phyloP scores from a whole-genome alignment of 2,329 filamentous ascomycete genomes.

The Epicoccum nigrum region DNA sequence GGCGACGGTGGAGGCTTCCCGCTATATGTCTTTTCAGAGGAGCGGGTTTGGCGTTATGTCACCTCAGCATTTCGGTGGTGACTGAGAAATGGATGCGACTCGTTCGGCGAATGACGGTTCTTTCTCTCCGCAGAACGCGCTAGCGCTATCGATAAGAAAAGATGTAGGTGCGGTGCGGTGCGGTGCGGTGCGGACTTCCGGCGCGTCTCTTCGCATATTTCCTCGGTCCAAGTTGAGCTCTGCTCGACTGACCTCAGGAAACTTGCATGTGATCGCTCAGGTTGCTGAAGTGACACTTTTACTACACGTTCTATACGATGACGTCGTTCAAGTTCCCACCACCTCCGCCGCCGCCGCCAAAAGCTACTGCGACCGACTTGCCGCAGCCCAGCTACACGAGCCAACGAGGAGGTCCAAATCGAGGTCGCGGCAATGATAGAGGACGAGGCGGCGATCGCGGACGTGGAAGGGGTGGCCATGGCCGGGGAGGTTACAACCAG shows the following conservation, averaged over 20 bases:
- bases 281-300: conserved; percentile 5
- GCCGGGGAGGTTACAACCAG: conserved; percentile 27
- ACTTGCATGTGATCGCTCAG: conserved; percentile 6
- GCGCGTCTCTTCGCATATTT: not conserved
- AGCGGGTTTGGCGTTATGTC: conserved; percentile 13
- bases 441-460: conserved; percentile 36
- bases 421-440: conserved; percentile 42
- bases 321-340: conserved; percentile 55
- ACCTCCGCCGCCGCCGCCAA: conserved; percentile 52
- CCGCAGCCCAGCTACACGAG: conserved; percentile 33
- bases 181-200: conserved; percentile 4
- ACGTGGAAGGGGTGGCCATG: conserved; percentile 28
- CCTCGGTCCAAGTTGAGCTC: not conserved
- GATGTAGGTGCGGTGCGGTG: conserved; percentile 7
- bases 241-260: not conserved
- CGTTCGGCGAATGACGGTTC: conserved; percentile 16
- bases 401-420: conserved; percentile 37
- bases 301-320: conserved; percentile 23
- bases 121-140: conserved; percentile 11
- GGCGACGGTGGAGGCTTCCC: conserved; percentile 29
- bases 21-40: conserved; percentile 22
- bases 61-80: conserved; percentile 18
- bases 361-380: conserved; percentile 37
- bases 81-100: conserved; percentile 12
- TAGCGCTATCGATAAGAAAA: conserved; percentile 20